phyloP scores from a whole-genome alignment of 1,139 yeast genomes.

The Yamadazyma trypodendri region DNA sequence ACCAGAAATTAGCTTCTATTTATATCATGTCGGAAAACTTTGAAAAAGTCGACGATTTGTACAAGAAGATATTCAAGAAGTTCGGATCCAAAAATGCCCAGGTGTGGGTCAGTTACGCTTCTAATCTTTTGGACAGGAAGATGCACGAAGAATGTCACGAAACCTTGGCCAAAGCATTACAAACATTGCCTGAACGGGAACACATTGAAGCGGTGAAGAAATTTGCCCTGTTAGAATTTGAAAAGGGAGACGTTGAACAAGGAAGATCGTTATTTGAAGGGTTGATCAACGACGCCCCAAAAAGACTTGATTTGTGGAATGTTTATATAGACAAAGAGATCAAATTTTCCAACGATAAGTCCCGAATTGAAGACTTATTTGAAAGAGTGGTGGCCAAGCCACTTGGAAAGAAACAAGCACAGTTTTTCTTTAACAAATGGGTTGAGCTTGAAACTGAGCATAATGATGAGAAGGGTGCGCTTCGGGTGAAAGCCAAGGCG shows the following conservation, averaged over 20 bases:
- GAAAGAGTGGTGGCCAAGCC: conserved; percentile 74
- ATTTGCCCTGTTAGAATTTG: conserved; percentile 85
- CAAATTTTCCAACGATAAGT: conserved; percentile 57
- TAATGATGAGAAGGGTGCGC: conserved; percentile 69
- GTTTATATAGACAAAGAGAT: conserved; percentile 93
- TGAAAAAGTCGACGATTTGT: conserved; percentile 68
- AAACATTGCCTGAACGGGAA: conserved; percentile 67
- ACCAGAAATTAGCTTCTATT: conserved; percentile 75
- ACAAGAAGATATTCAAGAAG: conserved; percentile 70
- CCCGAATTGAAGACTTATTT: conserved; percentile 71
- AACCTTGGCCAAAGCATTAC: conserved; percentile 70
- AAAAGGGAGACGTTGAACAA: conserved; percentile 87
- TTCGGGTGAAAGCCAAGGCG: conserved; percentile 90
- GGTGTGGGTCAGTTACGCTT: conserved; percentile 80
- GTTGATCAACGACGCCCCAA: conserved; percentile 82
- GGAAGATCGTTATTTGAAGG: conserved; percentile 96
- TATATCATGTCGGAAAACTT: conserved; percentile 71
- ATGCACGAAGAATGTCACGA: conserved; percentile 63
- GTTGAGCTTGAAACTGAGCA: conserved; percentile 69
- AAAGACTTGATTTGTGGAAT: conserved; percentile 91
- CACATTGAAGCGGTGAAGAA: conserved; percentile 82
- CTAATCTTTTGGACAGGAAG: conserved; percentile 64
- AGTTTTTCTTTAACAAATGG: conserved; percentile 94
- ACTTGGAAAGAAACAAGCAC: conserved; percentile 87
- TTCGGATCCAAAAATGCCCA: conserved; percentile 64